Base-by-base conservation (phyloP, 345 rosid genomes). In the Aquilaria yunnanensis region DNA sequence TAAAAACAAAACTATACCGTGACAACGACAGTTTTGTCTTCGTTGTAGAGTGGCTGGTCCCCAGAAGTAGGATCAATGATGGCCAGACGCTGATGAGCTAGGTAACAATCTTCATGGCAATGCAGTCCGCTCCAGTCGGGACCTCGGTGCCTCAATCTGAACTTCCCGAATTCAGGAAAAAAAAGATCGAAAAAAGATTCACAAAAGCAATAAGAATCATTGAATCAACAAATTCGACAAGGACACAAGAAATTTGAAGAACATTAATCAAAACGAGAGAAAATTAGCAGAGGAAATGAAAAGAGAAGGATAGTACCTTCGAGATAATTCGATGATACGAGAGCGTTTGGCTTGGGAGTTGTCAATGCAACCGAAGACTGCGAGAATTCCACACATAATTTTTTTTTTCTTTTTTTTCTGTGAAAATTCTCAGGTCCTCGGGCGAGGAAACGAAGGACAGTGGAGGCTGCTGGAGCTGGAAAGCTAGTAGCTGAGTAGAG, bases 81-180 rank as follows among this genome's bases (percentile, higher is more conserved):
- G 16, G 96, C 96, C 73, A 89, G 75, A 47, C 92, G 82, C 67
- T 89, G 92, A 67, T 89, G 96, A 72, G 96, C 80, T 56, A 89
- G 84, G 69, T 82, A 89, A 68, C 90, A 86, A 64, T 81, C 80
- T 23, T 64, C 87, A 63, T 74, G 73, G 70, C 85, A 86, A 72
- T 84, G 85, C 60, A 89, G 61, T 0, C 96, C 96, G 30, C 96
- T 86, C 96, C 96, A 89, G 29, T 89, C 96, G 43, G 96, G 96
- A 61, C 92, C 96, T 78, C 96, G 74, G 66, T 89, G 96, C 46
- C 77, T 76, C 85, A 89, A 67, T 58, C 96, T 86, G 23, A 68
- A 69, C 45, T 71, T 41, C 46, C 68, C 56, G 62, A 43, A 60
- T 56, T 32, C 67, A 58, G 32, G 12, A 29, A 57, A 49, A 12